Conservation (phyloP, 1,139 yeast genomes). For the Blastobotrys buckinghamii region DNA sequence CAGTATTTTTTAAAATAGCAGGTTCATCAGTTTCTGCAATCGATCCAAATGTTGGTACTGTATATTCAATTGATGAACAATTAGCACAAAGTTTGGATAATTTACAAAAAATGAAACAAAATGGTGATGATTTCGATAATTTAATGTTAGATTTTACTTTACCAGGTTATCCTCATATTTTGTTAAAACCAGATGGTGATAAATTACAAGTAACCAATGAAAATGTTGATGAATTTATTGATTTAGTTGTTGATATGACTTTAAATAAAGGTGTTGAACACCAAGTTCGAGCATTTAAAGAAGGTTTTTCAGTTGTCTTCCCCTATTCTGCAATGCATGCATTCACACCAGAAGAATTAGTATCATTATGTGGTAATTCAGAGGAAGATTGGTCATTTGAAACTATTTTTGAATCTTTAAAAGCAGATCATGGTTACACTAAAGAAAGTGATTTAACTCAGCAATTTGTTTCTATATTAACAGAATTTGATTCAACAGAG, state of each 20-base stretch:
- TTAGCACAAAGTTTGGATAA: slow-evolving; percentile 57
- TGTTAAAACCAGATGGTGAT: slow-evolving; percentile 53
- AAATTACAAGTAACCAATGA: slow-evolving; percentile 43
- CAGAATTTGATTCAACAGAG: slow-evolving; percentile 47
- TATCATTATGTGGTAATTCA: slow-evolving; percentile 61
- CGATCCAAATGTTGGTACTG: slow-evolving; percentile 37
- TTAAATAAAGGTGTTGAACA: slow-evolving; percentile 56
- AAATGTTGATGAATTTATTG: slow-evolving; percentile 57
- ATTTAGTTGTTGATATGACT: slow-evolving; percentile 53
- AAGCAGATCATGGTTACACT: slow-evolving; percentile 88
- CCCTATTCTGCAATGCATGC: slow-evolving; percentile 69
- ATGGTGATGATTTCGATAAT: slow-evolving; percentile 33
- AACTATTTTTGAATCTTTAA: slow-evolving; percentile 52
- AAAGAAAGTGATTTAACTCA: slow-evolving; percentile 62
- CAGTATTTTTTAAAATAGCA: slow-evolving; percentile 49
- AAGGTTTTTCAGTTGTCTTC: slow-evolving; percentile 80
- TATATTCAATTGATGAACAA: slow-evolving; percentile 49
- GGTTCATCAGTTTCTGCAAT: slow-evolving; percentile 14
- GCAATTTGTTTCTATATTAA: slow-evolving; percentile 54
- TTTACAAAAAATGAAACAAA: slow-evolving; percentile 41
- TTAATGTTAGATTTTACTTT: slow-evolving; percentile 60
- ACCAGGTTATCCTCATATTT: slow-evolving; percentile 70
- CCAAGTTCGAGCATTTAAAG: slow-evolving; percentile 66
- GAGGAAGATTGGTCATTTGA: slow-evolving; percentile 81
- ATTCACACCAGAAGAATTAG: slow-evolving; percentile 69